Conservation (phyloP, 768 basidiomycete genomes). For the Gloeostereum incarnatum region DNA sequence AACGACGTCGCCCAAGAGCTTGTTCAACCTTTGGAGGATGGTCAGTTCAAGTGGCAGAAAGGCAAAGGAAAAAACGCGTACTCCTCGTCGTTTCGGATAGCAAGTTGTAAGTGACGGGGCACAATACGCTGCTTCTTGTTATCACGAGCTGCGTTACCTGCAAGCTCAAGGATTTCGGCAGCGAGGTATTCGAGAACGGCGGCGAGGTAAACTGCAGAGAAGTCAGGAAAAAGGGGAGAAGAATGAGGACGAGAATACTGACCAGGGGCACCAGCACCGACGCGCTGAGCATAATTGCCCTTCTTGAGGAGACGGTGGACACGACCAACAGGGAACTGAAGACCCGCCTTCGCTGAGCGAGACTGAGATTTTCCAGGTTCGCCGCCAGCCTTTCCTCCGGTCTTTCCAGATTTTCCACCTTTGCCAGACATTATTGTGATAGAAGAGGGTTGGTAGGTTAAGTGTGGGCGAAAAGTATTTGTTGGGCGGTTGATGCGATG, state of each 20-base stretch:
- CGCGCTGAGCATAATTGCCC: constrained; percentile 83
- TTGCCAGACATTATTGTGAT: constrained; percentile 46
- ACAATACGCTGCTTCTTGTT: constrained; percentile 94
- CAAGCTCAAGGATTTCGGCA: constrained; percentile 89
- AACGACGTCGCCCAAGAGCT: constrained; percentile 76
- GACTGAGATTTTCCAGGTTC: constrained; percentile 46
- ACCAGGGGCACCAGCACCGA: constrained; percentile 87
- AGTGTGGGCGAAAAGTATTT: too few species aligned
- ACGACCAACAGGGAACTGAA: constrained; percentile 89
- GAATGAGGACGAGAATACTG: constrained; percentile 8
- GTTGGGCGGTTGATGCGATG: too few species aligned
- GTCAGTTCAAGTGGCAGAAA: not conserved
- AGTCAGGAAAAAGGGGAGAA: constrained; percentile 6
- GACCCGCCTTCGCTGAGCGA: constrained; percentile 65
- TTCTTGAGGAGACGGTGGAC: constrained; percentile 82
- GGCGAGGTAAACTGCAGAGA: constrained; percentile 66
- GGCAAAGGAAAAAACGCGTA: constrained; percentile 17
- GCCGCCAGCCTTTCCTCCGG: constrained; percentile 40
- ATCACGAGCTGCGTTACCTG: constrained; percentile 77
- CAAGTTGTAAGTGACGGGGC: constrained; percentile 86
- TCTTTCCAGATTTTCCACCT: constrained; percentile 42
- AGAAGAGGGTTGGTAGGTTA: too few species aligned
- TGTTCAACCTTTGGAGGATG: constrained; percentile 44
- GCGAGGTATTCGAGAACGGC: constrained; percentile 89
- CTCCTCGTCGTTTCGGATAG: constrained; percentile 90